Conservation (phyloP, 345 rosid species). For the Eucalyptus polybractea region DNA sequence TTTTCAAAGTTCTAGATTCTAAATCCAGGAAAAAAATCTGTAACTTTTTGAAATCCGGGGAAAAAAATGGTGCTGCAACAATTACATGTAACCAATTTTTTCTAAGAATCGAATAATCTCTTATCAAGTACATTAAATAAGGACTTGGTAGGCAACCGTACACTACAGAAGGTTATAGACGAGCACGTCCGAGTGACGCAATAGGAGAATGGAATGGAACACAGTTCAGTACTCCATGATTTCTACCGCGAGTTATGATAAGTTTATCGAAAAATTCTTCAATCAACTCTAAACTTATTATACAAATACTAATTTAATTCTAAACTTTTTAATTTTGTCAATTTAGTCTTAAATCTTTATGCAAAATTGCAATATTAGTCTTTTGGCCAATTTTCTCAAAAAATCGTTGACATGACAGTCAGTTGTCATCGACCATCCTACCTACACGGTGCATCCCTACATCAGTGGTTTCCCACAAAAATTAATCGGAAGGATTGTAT, state of each 20-base stretch:
- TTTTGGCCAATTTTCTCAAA: neutral
- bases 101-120: neutral
- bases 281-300: too few species aligned
- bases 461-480: too few species aligned
- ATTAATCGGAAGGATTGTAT: neutral
- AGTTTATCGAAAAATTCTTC: too few species aligned
- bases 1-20: neutral
- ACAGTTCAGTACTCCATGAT: neutral
- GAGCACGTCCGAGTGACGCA: neutral
- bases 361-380: neutral
- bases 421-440: neutral
- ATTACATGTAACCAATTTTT: neutral
- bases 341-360: neutral
- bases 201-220: neutral
- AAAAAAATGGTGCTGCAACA: neutral
- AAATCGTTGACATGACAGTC: accelerated
- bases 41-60: neutral
- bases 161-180: neutral
- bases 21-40: neutral
- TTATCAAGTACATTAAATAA: neutral
- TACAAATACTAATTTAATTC: too few species aligned
- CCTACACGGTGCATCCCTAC: accelerated
- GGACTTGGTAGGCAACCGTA: neutral
- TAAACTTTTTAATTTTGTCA: neutral
- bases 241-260: neutral